Evolutionary conservation across 2,329 filamentous ascomycete species (phyloP).

Genomic region (Fusarium albidum): DNA sequence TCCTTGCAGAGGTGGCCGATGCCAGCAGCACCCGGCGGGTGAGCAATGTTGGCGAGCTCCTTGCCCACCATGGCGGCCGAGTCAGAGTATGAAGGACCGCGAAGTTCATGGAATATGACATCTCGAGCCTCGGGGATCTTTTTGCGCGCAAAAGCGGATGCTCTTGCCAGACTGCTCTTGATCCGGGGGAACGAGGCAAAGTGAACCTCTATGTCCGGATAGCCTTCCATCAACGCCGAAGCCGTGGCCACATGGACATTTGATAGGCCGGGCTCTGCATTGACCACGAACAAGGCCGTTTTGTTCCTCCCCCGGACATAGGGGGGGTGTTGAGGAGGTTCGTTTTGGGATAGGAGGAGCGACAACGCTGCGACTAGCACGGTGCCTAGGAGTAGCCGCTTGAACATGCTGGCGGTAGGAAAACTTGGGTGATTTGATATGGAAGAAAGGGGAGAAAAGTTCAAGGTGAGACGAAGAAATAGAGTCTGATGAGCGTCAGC

Average conservation of each 20-base stretch:
- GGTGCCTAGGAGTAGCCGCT: conserved; percentile 2
- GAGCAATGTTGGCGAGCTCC: conserved; percentile 25
- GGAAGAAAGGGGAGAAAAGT: neutral
- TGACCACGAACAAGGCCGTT: conserved; percentile 47
- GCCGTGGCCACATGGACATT: conserved; percentile 50
- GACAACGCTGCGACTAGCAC: conserved; percentile 14
- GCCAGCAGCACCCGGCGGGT: conserved; percentile 33
- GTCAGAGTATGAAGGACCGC: conserved; percentile 29
- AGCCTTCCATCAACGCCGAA: conserved; percentile 44
- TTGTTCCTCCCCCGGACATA: conserved; percentile 36
- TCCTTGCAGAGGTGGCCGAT: conserved; percentile 23
- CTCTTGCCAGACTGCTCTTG: conserved; percentile 21
- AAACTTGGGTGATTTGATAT: too few relatives aligned
- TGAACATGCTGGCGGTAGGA: conserved; percentile 6
- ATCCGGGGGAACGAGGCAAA: conserved; percentile 44
- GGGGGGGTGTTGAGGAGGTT: neutral
- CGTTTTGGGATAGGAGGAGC: neutral
- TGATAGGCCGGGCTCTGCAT: conserved; percentile 44
- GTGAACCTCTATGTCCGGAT: conserved; percentile 45
- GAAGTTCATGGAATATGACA: conserved; percentile 41
- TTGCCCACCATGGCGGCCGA: conserved; percentile 11
- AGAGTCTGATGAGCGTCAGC: too few relatives aligned
- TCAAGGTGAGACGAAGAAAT: neutral
- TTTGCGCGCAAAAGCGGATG: conserved; percentile 12
- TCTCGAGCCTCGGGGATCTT: conserved; percentile 25